Evolutionary conservation across 495 filamentous ascomycete genomes (phyloP).

Genomic region (Sordaria brevicollis): DNA sequence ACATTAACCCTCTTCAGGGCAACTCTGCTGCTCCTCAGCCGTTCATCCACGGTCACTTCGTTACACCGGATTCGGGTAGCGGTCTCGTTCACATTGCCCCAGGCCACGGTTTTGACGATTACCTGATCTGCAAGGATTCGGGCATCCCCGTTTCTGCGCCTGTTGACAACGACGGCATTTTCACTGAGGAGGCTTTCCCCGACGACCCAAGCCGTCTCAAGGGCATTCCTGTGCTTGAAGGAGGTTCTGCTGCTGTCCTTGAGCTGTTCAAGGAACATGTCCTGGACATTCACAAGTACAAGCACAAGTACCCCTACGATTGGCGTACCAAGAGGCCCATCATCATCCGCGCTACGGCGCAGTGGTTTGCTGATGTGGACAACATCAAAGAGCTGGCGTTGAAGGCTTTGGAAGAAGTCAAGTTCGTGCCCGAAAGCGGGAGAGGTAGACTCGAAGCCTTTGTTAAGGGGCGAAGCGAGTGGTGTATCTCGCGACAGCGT

Average conservation of each 20-base stretch:
- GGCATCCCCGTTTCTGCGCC: slow-evolving; percentile 66
- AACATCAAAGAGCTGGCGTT: slow-evolving; percentile 66
- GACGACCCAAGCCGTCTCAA: slow-evolving; percentile 47
- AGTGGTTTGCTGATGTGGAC: slow-evolving; percentile 94
- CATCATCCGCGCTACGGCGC: slow-evolving; percentile 82
- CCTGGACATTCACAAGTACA: slow-evolving; percentile 55
- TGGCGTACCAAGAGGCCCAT: slow-evolving; percentile 92
- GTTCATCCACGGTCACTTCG: slow-evolving; percentile 74
- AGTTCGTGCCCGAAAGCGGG: slow-evolving; percentile 67
- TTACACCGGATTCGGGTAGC: slow-evolving; percentile 75
- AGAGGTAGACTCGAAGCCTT: slow-evolving; percentile 69
- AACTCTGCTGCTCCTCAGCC: slow-evolving; percentile 44
- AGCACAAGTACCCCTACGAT: slow-evolving; percentile 94
- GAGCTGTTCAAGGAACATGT: slow-evolving; percentile 51
- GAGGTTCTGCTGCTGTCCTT: slow-evolving; percentile 59
- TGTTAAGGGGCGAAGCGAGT: slow-evolving; percentile 78
- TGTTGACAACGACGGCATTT: slow-evolving; percentile 69
- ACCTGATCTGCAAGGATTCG: slow-evolving; percentile 59
- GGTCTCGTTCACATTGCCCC: slow-evolving; percentile 91
- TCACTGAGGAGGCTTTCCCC: slow-evolving; percentile 66
- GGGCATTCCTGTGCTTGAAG: slow-evolving; percentile 33
- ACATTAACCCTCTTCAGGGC: slow-evolving; percentile 54
- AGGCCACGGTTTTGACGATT: slow-evolving; percentile 95
- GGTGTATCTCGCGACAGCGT: slow-evolving; percentile 97
- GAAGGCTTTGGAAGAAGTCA: slow-evolving; percentile 54